phyloP scores from a whole-genome alignment of 2,329 filamentous ascomycete species.

The Colletotrichum aenigma region DNA sequence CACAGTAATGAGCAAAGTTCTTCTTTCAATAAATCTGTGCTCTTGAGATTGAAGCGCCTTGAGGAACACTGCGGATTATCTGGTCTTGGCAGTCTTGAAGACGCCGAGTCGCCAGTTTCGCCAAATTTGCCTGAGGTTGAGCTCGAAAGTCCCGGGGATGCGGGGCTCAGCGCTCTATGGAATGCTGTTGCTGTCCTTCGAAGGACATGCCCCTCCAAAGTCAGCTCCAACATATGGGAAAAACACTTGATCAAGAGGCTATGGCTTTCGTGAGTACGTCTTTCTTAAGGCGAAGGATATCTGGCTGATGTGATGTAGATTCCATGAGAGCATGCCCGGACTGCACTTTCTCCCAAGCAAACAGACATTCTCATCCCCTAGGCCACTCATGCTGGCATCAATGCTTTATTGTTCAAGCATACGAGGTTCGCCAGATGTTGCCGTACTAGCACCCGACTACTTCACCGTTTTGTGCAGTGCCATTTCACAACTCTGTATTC shows the following conservation, averaged over 20 bases:
- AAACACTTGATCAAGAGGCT: slow-evolving; percentile 34
- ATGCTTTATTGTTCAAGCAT: slow-evolving; percentile 47
- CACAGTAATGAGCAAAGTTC: slow-evolving; percentile 15
- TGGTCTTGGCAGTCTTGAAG: slow-evolving; percentile 20
- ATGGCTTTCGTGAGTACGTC: slow-evolving; percentile 32
- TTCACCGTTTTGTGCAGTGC: slow-evolving; percentile 40
- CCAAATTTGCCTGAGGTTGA: neutral
- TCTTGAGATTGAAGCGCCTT: slow-evolving; percentile 26
- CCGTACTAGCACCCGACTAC: slow-evolving; percentile 39
- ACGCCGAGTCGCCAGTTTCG: neutral
- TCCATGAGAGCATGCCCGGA: slow-evolving; percentile 47
- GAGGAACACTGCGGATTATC: slow-evolving; percentile 29
- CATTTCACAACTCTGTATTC: slow-evolving; percentile 44
- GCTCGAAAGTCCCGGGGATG: slow-evolving; percentile 2
- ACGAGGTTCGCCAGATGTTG: slow-evolving; percentile 34
- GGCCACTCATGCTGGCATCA: slow-evolving; percentile 44
- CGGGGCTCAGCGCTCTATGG: slow-evolving; percentile 29
- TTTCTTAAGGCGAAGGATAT: neutral
- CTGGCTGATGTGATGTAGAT: slow-evolving; percentile 28
- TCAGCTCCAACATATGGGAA: slow-evolving; percentile 35
- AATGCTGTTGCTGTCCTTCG: slow-evolving; percentile 32
- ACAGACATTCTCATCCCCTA: slow-evolving; percentile 44
- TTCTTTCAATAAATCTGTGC: slow-evolving; percentile 21
- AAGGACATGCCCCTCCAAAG: slow-evolving; percentile 25
- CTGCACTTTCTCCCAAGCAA: slow-evolving; percentile 48